A percentile compares a stretch with the other conserved stretches of the same genome.
Conservation (phyloP, 129 eudicot species). For the Ambrosia trifida region DNA sequence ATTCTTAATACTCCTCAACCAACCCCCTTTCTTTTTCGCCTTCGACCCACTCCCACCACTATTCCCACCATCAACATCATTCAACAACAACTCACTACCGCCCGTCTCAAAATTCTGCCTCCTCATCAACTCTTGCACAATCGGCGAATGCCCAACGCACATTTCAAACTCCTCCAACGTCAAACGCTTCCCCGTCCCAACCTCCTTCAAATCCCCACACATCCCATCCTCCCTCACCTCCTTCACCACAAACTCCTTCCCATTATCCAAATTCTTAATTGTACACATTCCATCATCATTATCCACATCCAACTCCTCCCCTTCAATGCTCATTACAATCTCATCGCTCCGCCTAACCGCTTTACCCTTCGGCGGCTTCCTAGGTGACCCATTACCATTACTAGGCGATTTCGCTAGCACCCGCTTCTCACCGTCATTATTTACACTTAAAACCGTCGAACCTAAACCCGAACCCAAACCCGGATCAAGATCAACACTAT, state of each 20-base stretch:
- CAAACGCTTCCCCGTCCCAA: conserved; percentile 84
- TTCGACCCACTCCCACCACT: conserved; percentile 53
- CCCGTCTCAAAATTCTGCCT: conserved; percentile 87
- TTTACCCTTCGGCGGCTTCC: conserved; percentile 68
- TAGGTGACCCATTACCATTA: conserved; percentile 43
- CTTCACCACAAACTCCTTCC: conserved; percentile 93
- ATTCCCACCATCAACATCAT: conserved; percentile 39
- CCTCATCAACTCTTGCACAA: conserved; percentile 93
- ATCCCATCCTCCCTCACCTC: conserved; percentile 89
- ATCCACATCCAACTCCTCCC: conserved; percentile 28
- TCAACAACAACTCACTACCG: conserved; percentile 30
- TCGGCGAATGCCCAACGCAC: conserved; percentile 92
- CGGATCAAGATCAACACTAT: conserved; percentile 35
- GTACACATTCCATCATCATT: conserved; percentile 50
- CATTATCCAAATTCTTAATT: conserved; percentile 85
- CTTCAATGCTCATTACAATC: conserved; percentile 29
- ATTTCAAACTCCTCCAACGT: conserved; percentile 92
- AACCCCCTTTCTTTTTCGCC: conserved; percentile 71
- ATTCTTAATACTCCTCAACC: conserved; percentile 79
- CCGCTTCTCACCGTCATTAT: conserved; percentile 36
- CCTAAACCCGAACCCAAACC: conserved; percentile 19
- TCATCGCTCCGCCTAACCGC: conserved; percentile 39
- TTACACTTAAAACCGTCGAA: conserved; percentile 37
- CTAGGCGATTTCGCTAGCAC: conserved; percentile 38
- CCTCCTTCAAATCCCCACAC: conserved; percentile 80